Evolutionary conservation across 768 basidiomycete species (phyloP), one percentile per base, ranked within the genome.

Genomic region (Pisolithus tinctorius): DNA sequence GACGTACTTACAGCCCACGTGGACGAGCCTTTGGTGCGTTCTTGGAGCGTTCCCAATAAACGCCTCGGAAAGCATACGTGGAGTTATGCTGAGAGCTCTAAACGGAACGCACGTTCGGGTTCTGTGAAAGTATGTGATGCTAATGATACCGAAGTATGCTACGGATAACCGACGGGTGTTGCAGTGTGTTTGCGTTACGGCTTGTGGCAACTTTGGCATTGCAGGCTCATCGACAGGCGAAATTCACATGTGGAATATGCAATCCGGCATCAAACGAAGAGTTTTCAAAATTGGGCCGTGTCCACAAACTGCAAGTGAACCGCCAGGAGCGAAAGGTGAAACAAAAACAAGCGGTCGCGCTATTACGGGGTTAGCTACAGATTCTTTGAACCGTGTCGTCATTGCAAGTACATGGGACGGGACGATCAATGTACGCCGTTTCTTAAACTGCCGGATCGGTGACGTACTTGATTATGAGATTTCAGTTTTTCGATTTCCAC

Each of bases 401-500:
- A 80, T 98, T 45, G 93, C 86, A 6, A 82, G 83, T 53, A 97
- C 95, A 1, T 69, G 88, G 37, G 92, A 94, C 65, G 96, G 96
- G 30, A 88, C 84, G 4, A 66, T 97, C 47, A 91, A 92, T 62
- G 95, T 94, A 60, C 50, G 87, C 75, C 31, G 30, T 30, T 31
- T 43, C 16, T 20, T 20, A 3, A n/a, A 46, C 48, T 11, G 29
- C 41, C 6, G 34, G 11, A 9, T 6, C 31, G 48, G 34, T 43
- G 41, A 20, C 49, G 52, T 26, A 51, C 53, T 26, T 13, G 30
- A 34, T 13, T 13, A 13, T 37, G 43, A 41, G 27, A 13, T 17
- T 23, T 4, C 58, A 99, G 94, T 97, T 97, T 72, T 99, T 98
- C 60, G 88, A 98, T 65, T 98, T 99, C 68, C 91, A 95, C 60